Evolutionary conservation across 192 early-diverging fungal genomes (phyloP), one percentile per base, ranked within the genome.

Genomic region (Umbelopsis sp.): DNA sequence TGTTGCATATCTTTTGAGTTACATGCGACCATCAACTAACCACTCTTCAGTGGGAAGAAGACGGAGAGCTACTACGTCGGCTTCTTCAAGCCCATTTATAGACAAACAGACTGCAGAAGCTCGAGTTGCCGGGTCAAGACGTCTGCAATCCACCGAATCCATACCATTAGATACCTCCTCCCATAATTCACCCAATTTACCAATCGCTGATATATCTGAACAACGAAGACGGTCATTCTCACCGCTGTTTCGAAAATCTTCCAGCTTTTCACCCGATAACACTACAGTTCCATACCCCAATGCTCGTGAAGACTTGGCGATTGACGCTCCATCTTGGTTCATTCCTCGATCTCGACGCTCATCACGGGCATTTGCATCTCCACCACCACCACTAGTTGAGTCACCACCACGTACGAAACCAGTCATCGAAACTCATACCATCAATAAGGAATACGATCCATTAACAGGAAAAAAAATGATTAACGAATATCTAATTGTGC

Each of bases 401-500:
- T 18, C 27, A 18, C 33, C 25, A 35, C 55, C 55, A 12, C 55
- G 55, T 16, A 33, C 55, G 45, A 67, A 46, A 67, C 46, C 20
- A 12, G 92, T 97, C 30, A 89, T 93, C 68, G 95, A 96, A 77
- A 98, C 96, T 2, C 82, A 86, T 61, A 89, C 82, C 46, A 91
- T 98, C 76, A 88, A 88, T 69, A 90, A 94, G 46, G 89, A 93
- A 61, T 89, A 92, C 77, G 94, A 97, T 72, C 87, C 90, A 48
- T 79, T 75, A 47, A 93, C 93, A 1, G 97, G 96, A 18, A 91
- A 92, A 78, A 99, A 99, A 71, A 91, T 93, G 86, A 93, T 99
- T 74, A 99, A 99, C 80, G 87, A 97, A 66, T 99, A 97, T 80
- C 91, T 95, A 84, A 88, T 99, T 11, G 76, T 98, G 10, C 82